Evolutionary conservation across 2,329 filamentous ascomycete genomes (phyloP).

Genomic region (Moelleriella libera): DNA sequence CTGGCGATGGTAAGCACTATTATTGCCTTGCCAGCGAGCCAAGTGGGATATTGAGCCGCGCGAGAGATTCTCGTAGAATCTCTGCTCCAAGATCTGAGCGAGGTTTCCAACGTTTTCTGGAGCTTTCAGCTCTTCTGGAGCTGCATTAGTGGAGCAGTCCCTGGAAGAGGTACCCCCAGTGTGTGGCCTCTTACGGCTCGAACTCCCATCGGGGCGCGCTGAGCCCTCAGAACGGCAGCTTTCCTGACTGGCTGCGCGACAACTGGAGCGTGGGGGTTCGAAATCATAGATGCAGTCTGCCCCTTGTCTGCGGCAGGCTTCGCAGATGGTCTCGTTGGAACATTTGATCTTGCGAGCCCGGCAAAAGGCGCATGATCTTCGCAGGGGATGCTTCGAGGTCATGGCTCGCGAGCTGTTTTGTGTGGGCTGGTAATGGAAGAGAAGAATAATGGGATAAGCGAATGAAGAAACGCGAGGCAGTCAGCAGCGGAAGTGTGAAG

Average conservation of each 20-base stretch:
- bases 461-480: no score
- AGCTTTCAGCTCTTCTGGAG: slow-evolving; percentile 8
- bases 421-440: no score
- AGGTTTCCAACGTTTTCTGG: slow-evolving; percentile 12
- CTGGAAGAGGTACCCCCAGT: neutral
- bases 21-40: neutral
- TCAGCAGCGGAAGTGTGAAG: no score
- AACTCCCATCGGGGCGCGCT: slow-evolving; percentile 4
- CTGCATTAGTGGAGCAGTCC: slow-evolving; percentile 1
- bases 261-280: slow-evolving; percentile 16
- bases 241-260: slow-evolving; percentile 13
- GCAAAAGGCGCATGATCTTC: slow-evolving; percentile 19
- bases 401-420: neutral
- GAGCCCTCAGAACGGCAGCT: neutral
- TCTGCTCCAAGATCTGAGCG: slow-evolving; percentile 14
- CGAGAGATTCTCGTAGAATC: slow-evolving; percentile 15
- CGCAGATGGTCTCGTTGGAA: slow-evolving; percentile 22
- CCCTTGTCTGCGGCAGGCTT: slow-evolving; percentile 20
- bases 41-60: slow-evolving; percentile 5
- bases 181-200: slow-evolving; percentile 9
- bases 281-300: slow-evolving; percentile 24
- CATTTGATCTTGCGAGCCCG: slow-evolving; percentile 24
- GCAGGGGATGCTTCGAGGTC: slow-evolving; percentile 1
- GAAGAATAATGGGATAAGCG: no score
- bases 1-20: neutral